Base-by-base conservation (phyloP, 176 grass and related monocot species). In the Coix lacrymajobi region DNA sequence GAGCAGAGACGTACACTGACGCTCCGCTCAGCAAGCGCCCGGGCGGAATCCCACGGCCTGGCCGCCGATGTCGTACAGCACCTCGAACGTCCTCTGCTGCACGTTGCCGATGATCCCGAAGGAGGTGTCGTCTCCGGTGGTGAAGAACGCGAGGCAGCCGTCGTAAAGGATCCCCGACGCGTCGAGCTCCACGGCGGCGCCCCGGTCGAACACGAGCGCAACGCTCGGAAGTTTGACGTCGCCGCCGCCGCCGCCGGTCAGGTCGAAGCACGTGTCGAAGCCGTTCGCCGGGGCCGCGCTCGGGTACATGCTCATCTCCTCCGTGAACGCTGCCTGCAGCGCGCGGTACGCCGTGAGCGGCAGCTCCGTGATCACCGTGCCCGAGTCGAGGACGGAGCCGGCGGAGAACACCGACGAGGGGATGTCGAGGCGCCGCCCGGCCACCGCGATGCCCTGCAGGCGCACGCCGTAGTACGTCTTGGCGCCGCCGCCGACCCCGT, bases 21-120 rank as follows among this genome's bases (percentile, higher is more conserved):
- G 36, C 36, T 37, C 36, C 3, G 36, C 36, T 77, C 77, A 92
- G 60, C 91, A 97, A 1, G 77, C 84, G 17, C 40, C 77, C 0
- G 79, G 2, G 8, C 76, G 69, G 62, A 97, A 94, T 19, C 94
- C 89, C 0, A 97, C 11, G 78, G 49, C 65, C 15, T 82, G 37
- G 7, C 37, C 41, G 52, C 87, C 85, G 29, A 90, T 82, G 54
- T 88, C 75, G 11, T 88, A 79, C 9, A 97, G 65, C 22, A 97
- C 91, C 57, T 88, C 88, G 4, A 97, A 31, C 29, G 79, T 90
- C 82, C 82, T 57, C 85, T 97, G 94, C 81, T 97, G 94, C 66
- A 94, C 84, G 46, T 94, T 97, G 11, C 94, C 94, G 15, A 94
- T 43, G 46, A 94, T 82, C 14, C 81, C 82, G 4, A 39, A 20